These are phyloP conservation scores for Diutina catenulata DNA, from an alignment of 1,139 yeast species.

Conservation along the genomic window DNA sequence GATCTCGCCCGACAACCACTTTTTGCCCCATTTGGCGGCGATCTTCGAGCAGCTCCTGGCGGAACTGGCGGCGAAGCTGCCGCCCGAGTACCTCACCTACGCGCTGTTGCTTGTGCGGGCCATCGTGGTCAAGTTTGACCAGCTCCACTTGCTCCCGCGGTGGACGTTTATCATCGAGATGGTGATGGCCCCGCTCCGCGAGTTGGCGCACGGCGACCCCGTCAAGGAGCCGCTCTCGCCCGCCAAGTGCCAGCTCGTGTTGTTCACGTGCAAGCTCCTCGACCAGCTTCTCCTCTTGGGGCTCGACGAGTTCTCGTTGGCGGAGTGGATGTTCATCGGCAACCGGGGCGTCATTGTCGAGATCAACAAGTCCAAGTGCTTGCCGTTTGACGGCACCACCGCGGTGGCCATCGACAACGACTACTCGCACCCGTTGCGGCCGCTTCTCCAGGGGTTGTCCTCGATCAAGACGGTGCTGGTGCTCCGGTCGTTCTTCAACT, in stretches of 20 bases:
- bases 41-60: not conserved
- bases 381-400: not conserved
- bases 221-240: constrained; percentile 22
- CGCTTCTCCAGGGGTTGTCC: not conserved
- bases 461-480: not conserved
- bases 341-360: constrained; percentile 49
- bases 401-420: not conserved
- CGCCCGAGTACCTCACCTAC: constrained; percentile 1
- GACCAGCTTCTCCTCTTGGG: constrained; percentile 61
- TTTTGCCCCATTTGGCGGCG: not conserved
- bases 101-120: constrained; percentile 45
- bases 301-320: constrained; percentile 67
- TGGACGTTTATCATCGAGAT: constrained; percentile 65
- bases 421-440: not conserved
- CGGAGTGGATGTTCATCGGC: constrained; percentile 79
- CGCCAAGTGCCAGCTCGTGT: constrained; percentile 30
- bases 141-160: constrained; percentile 50
- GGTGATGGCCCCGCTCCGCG: constrained; percentile 40
- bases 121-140: constrained; percentile 48
- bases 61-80: not conserved
- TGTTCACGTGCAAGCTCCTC: constrained; percentile 63
- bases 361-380: not conserved
- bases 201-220: constrained; percentile 14
- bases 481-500: not conserved
- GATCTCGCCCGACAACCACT: not conserved